Percentiles rank a stretch among this genome's conserved stretches.
These are phyloP conservation scores for Articulospora tetracladia DNA, from an alignment of 495 filamentous ascomycete genomes.

Conservation along the genomic window DNA sequence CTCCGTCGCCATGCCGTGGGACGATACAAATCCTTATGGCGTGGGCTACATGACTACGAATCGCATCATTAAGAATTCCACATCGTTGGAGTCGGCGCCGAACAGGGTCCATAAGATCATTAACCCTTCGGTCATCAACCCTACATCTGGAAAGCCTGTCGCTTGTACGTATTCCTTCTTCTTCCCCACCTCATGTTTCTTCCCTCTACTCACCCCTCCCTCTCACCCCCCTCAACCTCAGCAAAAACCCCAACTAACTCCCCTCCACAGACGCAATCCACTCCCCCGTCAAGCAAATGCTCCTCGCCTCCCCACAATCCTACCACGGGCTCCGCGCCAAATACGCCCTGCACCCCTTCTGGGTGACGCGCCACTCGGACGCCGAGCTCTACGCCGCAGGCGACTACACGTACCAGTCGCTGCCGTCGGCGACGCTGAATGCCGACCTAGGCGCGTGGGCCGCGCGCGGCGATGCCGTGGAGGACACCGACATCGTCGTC, in stretches of 20 bases:
- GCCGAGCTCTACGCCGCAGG: conserved; percentile 38
- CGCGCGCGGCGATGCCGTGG: conserved; percentile 34
- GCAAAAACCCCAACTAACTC: no score
- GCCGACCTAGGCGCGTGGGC: conserved; percentile 24
- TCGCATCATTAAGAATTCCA: conserved; percentile 32
- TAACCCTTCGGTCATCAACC: conserved; percentile 59
- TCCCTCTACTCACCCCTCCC: no score
- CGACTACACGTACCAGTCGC: conserved; percentile 41
- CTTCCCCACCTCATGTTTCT: no score
- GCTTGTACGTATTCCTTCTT: no score
- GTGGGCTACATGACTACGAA: conserved; percentile 17
- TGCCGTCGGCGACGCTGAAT: conserved; percentile 28
- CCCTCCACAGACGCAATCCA: conserved; percentile 34
- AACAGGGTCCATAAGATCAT: conserved; percentile 79
- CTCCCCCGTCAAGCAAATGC: conserved; percentile 31
- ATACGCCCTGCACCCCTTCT: conserved; percentile 37
- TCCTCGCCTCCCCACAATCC: conserved; percentile 31
- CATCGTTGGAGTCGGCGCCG: conserved; percentile 49
- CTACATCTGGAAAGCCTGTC: conserved; percentile 52
- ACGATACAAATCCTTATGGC: conserved; percentile 14
- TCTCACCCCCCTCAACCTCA: no score
- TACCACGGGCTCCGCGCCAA: conserved; percentile 32
- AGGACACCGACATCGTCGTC: conserved; percentile 50
- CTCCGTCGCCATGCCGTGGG: conserved; percentile 16
- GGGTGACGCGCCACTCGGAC: conserved; percentile 34